Percentiles rank a stretch among this genome's conserved stretches.
phyloP scores from a whole-genome alignment of 768 basidiomycete genomes.

The Mycena epipterygia region DNA sequence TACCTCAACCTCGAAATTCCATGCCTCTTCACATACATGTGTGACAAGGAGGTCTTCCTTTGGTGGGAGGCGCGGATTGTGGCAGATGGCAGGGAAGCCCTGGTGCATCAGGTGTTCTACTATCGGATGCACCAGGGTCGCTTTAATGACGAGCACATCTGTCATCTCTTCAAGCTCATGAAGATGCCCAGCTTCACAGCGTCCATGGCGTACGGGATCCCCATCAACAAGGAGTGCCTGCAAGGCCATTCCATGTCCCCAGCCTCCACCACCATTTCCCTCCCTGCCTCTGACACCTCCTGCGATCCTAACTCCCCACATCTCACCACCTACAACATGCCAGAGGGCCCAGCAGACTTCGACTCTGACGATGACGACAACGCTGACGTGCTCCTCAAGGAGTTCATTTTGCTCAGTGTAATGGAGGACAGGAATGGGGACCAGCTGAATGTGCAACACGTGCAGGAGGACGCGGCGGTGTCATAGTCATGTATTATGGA shows the following conservation, averaged over 20 bases:
- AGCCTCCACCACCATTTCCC: too few relatives aligned
- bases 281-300: too few relatives aligned
- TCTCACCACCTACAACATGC: too few relatives aligned
- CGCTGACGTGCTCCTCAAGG: too few relatives aligned
- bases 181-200: conserved; percentile 13
- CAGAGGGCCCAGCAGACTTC: too few relatives aligned
- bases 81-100: not conserved
- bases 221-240: not conserved
- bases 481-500: too few relatives aligned
- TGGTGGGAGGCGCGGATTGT: not conserved
- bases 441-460: too few relatives aligned
- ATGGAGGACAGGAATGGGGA: too few relatives aligned
- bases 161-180: not conserved
- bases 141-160: not conserved
- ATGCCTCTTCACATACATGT: conserved; percentile 31
- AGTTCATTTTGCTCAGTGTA: too few relatives aligned
- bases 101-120: not conserved
- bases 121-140: conserved; percentile 8
- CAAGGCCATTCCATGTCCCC: not conserved
- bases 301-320: too few relatives aligned
- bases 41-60: conserved; percentile 27
- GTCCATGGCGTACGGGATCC: not conserved
- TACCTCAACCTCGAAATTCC: conserved; percentile 38
- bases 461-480: too few relatives aligned
- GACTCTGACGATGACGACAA: too few relatives aligned